Evolutionary conservation across 2,329 filamentous ascomycete species (phyloP).

Genomic region (Fusarium drepaniforme): DNA sequence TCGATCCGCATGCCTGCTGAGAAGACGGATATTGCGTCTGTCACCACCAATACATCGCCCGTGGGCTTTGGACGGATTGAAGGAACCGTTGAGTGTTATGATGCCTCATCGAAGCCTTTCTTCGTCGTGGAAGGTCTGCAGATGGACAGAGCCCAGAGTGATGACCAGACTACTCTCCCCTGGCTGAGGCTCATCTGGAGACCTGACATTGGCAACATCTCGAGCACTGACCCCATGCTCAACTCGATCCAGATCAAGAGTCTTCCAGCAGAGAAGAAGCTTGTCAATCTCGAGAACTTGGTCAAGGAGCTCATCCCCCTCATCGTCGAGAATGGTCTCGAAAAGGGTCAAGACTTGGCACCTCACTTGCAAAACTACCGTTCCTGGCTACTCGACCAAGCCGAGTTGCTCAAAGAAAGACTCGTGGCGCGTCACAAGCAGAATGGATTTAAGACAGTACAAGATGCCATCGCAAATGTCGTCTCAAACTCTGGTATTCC

Average conservation of each 20-base stretch:
- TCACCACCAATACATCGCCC: constrained; percentile 34
- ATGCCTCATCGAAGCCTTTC: constrained; percentile 30
- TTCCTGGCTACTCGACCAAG: constrained; percentile 35
- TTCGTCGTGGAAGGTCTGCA: constrained; percentile 38
- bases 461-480: constrained; percentile 22
- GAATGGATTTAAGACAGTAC: constrained; percentile 15
- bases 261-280: constrained; percentile 39
- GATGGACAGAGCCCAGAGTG: constrained; percentile 38
- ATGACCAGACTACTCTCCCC: constrained; percentile 35
- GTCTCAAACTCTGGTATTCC: constrained; percentile 33
- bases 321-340: constrained; percentile 33
- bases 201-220: constrained; percentile 41
- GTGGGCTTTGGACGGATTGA: constrained; percentile 37
- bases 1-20: constrained; percentile 37
- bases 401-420: constrained; percentile 23
- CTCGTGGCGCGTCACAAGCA: constrained; percentile 16
- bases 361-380: constrained; percentile 31
- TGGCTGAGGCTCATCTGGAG: constrained; percentile 39
- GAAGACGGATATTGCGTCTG: constrained; percentile 33
- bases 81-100: constrained; percentile 36
- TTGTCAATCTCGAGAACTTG: constrained; percentile 36
- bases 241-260: constrained; percentile 39
- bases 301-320: constrained; percentile 39
- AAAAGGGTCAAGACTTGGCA: constrained; percentile 24
- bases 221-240: constrained; percentile 31